Conservation (phyloP, 164 flowering plant species). For the Nelumbo lutea region DNA sequence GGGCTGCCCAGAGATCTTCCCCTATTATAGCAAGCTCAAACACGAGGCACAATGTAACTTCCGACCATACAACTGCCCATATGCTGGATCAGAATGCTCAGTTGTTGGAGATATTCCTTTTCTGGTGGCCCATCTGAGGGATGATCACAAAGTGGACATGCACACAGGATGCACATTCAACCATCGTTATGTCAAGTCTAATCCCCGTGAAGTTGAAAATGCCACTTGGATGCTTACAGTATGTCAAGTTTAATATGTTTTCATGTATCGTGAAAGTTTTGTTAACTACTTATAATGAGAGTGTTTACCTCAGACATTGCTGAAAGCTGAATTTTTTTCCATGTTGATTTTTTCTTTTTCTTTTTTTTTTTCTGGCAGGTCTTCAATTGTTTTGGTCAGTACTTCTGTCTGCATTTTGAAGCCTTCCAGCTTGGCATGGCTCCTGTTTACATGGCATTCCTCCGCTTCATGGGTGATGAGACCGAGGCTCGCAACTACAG, state of each 20-base stretch:
- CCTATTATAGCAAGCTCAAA: slow-evolving; percentile 54
- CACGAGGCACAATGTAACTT: slow-evolving; percentile 46
- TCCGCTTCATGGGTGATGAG: slow-evolving; percentile 70
- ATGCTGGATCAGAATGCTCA: slow-evolving; percentile 41
- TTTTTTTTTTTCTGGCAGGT: slow-evolving; percentile 28
- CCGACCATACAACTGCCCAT: slow-evolving; percentile 58
- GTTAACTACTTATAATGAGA: neutral
- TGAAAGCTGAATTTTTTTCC: neutral
- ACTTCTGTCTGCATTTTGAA: slow-evolving; percentile 60
- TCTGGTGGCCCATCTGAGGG: slow-evolving; percentile 24
- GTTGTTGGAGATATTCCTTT: slow-evolving; percentile 28
- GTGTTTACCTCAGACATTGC: neutral
- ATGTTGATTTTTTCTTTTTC: neutral
- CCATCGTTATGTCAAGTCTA: slow-evolving; percentile 32
- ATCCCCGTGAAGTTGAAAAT: slow-evolving; percentile 30
- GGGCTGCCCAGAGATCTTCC: slow-evolving; percentile 50
- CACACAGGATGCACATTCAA: slow-evolving; percentile 31
- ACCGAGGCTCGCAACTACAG: slow-evolving; percentile 40
- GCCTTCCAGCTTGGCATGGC: slow-evolving; percentile 64
- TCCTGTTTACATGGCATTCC: slow-evolving; percentile 68
- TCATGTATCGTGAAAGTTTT: neutral
- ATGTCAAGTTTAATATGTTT: slow-evolving; percentile 7
- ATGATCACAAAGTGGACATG: slow-evolving; percentile 31
- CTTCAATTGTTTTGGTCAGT: slow-evolving; percentile 54
- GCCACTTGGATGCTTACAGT: slow-evolving; percentile 37